Percentiles rank a stretch among this genome's conserved stretches.
phyloP scores from a whole-genome alignment of 768 basidiomycete genomes.

The Psilocybe cubensis region DNA sequence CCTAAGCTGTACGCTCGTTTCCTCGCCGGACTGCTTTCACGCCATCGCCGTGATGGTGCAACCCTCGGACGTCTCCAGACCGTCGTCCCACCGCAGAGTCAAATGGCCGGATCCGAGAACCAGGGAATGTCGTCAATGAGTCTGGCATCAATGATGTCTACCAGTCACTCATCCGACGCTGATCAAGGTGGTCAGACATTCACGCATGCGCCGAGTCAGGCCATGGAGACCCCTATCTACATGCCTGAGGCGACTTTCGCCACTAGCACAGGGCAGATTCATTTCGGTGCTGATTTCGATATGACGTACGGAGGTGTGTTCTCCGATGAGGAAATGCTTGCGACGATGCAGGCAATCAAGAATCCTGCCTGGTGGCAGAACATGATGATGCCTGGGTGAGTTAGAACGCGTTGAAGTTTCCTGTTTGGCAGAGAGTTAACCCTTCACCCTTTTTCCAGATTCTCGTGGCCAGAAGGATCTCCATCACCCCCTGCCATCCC shows the following conservation, averaged over 20 bases:
- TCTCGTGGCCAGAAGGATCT: constrained; percentile 41
- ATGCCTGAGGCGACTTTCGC: constrained; percentile 52
- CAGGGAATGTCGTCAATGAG: constrained; percentile 17
- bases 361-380: constrained; percentile 75
- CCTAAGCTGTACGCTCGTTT: constrained; percentile 83
- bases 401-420: neutral
- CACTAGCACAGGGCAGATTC: constrained; percentile 42
- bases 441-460: constrained; percentile 22
- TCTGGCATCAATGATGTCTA: constrained; percentile 30
- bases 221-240: constrained; percentile 43
- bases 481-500: constrained; percentile 32
- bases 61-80: constrained; percentile 58
- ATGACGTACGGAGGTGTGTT: constrained; percentile 35
- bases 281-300: constrained; percentile 46
- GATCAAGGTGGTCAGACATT: constrained; percentile 5
- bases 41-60: constrained; percentile 71
- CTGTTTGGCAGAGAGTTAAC: neutral
- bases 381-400: constrained; percentile 87
- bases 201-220: constrained; percentile 5
- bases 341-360: constrained; percentile 74
- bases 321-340: constrained; percentile 63
- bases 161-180: constrained; percentile 22
- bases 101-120: constrained; percentile 13
- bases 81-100: constrained; percentile 46
- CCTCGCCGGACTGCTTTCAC: constrained; percentile 70